A percentile compares a stretch with the other conserved stretches of the same genome.
Evolutionary conservation across 1,139 yeast species (phyloP).

Genomic region (Pichia cactophila): DNA sequence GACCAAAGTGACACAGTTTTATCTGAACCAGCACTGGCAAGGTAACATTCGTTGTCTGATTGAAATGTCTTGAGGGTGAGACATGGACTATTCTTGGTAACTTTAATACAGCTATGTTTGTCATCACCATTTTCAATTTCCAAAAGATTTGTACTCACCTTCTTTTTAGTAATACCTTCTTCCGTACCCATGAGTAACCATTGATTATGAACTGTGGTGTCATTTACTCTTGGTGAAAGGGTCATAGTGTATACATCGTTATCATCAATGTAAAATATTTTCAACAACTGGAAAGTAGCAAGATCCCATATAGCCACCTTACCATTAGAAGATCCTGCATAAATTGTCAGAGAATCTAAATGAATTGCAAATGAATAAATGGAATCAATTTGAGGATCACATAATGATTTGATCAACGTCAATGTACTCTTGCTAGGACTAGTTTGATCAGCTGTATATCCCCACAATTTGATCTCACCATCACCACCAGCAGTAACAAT

Average conservation of each 20-base stretch:
- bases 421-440: slow-evolving; percentile 9
- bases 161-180: slow-evolving; percentile 48
- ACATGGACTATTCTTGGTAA: slow-evolving; percentile 19
- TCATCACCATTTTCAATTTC: slow-evolving; percentile 22
- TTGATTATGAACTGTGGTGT: not conserved
- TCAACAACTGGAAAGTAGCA: slow-evolving; percentile 64
- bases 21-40: slow-evolving; percentile 56
- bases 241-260: slow-evolving; percentile 48
- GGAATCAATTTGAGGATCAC: slow-evolving; percentile 49
- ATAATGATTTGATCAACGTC: slow-evolving; percentile 36
- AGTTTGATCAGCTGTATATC: slow-evolving; percentile 23
- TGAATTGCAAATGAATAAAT: slow-evolving; percentile 52
- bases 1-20: slow-evolving; percentile 57
- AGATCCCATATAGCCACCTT: slow-evolving; percentile 76
- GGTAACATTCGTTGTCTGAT: slow-evolving; percentile 22
- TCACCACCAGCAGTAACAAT: slow-evolving; percentile 83
- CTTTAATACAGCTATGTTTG: slow-evolving; percentile 3
- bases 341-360: slow-evolving; percentile 43
- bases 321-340: slow-evolving; percentile 74
- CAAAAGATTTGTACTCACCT: slow-evolving; percentile 35
- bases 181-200: slow-evolving; percentile 47
- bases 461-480: slow-evolving; percentile 78
- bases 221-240: slow-evolving; percentile 35
- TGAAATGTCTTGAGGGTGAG: slow-evolving; percentile 23
- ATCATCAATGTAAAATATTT: slow-evolving; percentile 43